These are phyloP conservation scores for Diversispora epigaea DNA, from an alignment of 192 early-diverging fungal species.

Conservation along the genomic window DNA sequence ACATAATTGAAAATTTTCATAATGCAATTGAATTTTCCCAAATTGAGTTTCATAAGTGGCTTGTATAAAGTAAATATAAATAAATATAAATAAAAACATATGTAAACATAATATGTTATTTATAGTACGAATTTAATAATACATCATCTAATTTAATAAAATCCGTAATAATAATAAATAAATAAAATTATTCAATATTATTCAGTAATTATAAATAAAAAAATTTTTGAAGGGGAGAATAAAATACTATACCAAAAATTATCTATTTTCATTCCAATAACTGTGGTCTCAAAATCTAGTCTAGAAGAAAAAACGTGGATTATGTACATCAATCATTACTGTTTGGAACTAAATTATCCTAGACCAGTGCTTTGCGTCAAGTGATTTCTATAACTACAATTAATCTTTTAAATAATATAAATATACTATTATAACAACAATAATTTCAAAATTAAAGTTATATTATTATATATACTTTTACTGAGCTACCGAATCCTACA, in stretches of 20 bases:
- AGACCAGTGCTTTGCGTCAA: too few species aligned
- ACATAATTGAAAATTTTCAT: too few species aligned
- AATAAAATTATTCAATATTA: not conserved
- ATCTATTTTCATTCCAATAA: constrained; percentile 93
- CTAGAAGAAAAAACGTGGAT: constrained; percentile 67
- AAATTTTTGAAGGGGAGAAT: too few species aligned
- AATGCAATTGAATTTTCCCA: too few species aligned
- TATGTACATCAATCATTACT: too few species aligned
- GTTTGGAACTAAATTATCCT: too few species aligned
- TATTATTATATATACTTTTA: constrained; percentile 35
- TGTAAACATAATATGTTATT: too few species aligned
- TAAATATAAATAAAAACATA: not conserved
- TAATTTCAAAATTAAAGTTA: not conserved
- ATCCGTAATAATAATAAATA: too few species aligned
- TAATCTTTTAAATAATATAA: constrained; percentile 39
- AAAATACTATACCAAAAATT: constrained; percentile 62
- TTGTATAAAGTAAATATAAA: constrained; percentile 47
- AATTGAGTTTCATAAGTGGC: constrained; percentile 96
- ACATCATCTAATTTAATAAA: too few species aligned
- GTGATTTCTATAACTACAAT: constrained; percentile 79
- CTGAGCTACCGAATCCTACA: constrained; percentile 57
- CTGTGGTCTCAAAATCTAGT: constrained; percentile 86
- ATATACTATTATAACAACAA: not conserved
- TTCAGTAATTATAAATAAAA: not conserved
- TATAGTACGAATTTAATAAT: too few species aligned